Base-by-base conservation (phyloP, 129 eudicot genomes). In the Solidago caesia region DNA sequence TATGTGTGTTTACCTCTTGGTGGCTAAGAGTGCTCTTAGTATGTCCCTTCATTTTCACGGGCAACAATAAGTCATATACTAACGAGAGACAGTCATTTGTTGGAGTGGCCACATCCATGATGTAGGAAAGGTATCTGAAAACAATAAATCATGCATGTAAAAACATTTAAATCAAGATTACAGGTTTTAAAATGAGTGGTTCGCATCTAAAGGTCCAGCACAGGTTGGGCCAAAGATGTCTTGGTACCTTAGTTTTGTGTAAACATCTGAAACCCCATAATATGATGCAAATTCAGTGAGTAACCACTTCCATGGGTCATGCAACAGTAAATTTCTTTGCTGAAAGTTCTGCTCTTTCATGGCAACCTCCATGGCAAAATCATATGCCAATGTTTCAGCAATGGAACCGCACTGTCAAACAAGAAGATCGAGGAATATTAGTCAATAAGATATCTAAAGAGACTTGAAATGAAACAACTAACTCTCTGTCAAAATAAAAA, bases 331-430 rank as follows among this genome's bases (percentile, higher is more conserved):
- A 71, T 91, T 85, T 68, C 97, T 84, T 76, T 86, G 97, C 58
- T 86, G 97, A 79, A 91, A 91, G 77, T 86, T 85, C 63, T 91
- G 94, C 52, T 82, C 87, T 84, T 84, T 91, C 94, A 91, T 88
- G 41, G 97, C 94, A 82, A 88, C 86, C 75, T 91, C 97, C 68
- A 91, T 61, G 21, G 84, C 94, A 52, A 86, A 77, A 75, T 91
- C 97, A 84, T 91, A 91, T 11, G 97, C 97, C 73, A 91, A 88
- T 8, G 97, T 91, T 78, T 91, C 97, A 48, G 97, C 97, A 84
- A 91, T 89, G 55, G 97, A 91, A 63, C 97, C 97, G 25, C 97
- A 91, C 97, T 91, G 69, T 44, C 41, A 73, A 73, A 61, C 66
- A 60, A 72, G 15, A 53, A 65, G 56, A 70, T 21, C 33, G 63